phyloP scores from a whole-genome alignment of 208 protist species.

The Acanthamoeba lenticulata region DNA sequence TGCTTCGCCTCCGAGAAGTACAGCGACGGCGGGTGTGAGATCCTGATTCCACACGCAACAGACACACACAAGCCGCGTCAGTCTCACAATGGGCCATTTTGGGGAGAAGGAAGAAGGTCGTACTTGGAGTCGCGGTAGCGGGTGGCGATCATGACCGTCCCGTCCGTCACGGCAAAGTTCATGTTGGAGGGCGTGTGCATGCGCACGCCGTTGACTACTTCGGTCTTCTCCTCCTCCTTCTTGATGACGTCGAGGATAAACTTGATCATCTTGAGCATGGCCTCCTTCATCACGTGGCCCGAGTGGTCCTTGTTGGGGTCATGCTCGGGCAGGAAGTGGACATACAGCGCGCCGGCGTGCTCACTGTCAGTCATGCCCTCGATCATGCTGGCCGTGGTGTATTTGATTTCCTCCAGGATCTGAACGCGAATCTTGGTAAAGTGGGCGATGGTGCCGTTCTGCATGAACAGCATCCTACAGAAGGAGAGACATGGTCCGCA shows the following conservation, averaged over 20 bases:
- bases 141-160: conserved; percentile 56
- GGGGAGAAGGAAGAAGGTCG: neutral
- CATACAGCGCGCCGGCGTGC: conserved; percentile 33
- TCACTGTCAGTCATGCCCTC: conserved; percentile 50
- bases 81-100: neutral
- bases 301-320: conserved; percentile 48
- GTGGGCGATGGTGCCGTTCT: conserved; percentile 54
- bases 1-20: conserved; percentile 60
- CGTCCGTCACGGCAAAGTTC: conserved; percentile 62
- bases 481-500: neutral
- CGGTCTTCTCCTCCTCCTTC: conserved; percentile 1
- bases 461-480: conserved; percentile 57
- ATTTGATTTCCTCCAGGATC: conserved; percentile 44
- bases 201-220: neutral
- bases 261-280: conserved; percentile 59
- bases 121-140: conserved; percentile 53
- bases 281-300: conserved; percentile 56
- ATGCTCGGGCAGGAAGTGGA: conserved; percentile 47
- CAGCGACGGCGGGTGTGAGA: conserved; percentile 31
- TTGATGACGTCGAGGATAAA: conserved; percentile 46
- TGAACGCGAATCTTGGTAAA: conserved; percentile 6
- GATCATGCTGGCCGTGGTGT: conserved; percentile 43
- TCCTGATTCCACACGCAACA: neutral
- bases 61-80: neutral
- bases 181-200: conserved; percentile 38